These are phyloP conservation scores for Acanthamoeba rhysodes DNA, from an alignment of 208 protist species.

Conservation along the genomic window DNA sequence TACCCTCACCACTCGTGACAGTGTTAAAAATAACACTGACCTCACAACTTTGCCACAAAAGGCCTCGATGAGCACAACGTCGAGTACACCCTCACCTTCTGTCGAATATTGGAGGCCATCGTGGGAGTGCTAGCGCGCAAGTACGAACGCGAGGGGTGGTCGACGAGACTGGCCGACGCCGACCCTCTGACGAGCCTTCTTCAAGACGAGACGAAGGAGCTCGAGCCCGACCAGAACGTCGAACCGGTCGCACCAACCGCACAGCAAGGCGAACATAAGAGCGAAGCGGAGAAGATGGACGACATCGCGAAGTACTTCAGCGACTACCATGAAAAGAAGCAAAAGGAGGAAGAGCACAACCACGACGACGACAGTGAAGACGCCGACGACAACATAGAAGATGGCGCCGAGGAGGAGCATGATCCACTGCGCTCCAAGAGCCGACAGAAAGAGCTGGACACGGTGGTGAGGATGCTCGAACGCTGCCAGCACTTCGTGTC, in stretches of 20 bases:
- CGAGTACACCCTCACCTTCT: conserved; percentile 56
- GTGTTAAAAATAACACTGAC: not conserved
- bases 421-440: not conserved
- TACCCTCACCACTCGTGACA: not conserved
- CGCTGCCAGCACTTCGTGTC: conserved; percentile 63
- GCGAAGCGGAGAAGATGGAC: not conserved
- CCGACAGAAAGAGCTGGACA: conserved; percentile 50
- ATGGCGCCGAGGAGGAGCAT: not conserved
- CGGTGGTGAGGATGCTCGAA: conserved; percentile 47
- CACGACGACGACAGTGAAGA: not conserved
- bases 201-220: not conserved
- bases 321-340: conserved; percentile 56
- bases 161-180: not conserved
- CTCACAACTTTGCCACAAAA: not conserved
- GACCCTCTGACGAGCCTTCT: conserved; percentile 2
- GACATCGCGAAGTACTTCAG: conserved; percentile 10
- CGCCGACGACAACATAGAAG: not conserved
- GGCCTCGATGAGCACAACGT: conserved; percentile 52
- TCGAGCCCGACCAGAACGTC: too few relatives aligned
- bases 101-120: conserved; percentile 51
- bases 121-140: conserved; percentile 54
- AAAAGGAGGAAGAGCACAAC: conserved; percentile 41
- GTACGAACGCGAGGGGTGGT: conserved; percentile 28
- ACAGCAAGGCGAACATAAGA: not conserved
- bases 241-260: too few relatives aligned